Conservation (phyloP, 2,329 filamentous ascomycete species). For the Zymoseptoria tritici region DNA sequence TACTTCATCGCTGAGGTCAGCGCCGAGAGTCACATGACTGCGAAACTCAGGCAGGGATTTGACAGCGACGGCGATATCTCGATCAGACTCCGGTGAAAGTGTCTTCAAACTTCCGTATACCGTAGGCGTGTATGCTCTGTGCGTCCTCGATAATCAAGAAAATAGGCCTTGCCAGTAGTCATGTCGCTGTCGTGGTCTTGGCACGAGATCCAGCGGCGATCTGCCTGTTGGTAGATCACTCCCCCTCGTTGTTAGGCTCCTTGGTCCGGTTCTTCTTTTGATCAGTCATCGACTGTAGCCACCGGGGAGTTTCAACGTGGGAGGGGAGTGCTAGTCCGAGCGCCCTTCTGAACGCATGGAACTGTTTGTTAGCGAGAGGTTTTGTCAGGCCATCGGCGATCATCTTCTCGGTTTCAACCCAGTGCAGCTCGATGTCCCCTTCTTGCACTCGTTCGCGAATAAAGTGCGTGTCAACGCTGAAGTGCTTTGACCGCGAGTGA, state of each 20-base stretch:
- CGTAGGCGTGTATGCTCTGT: not conserved
- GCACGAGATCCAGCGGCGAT: too few species aligned
- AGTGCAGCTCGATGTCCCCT: slow-evolving; percentile 1
- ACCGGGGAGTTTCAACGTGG: not conserved
- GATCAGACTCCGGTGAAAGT: not conserved
- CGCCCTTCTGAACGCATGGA: not conserved
- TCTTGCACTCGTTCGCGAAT: slow-evolving; percentile 1
- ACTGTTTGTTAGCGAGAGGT: not conserved
- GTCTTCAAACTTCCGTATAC: not conserved
- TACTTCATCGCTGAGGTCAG: not conserved
- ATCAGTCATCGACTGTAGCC: not conserved
- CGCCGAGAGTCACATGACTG: not conserved
- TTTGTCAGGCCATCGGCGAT: slow-evolving; percentile 1
- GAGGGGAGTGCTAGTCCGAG: not conserved
- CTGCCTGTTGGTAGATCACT: too few species aligned
- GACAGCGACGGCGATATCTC: not conserved
- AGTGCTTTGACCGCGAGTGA: not conserved
- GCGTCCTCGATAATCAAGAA: not conserved
- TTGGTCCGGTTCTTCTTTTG: too few species aligned
- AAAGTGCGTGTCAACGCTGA: not conserved
- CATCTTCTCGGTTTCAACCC: too few species aligned
- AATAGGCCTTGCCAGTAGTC: not conserved
- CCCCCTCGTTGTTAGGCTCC: not conserved
- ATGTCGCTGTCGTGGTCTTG: not conserved
- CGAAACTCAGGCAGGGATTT: not conserved